Evolutionary conservation across 345 rosid species (phyloP), one percentile per base, ranked within the genome.

Genomic region (Arabidopsis suecica): DNA sequence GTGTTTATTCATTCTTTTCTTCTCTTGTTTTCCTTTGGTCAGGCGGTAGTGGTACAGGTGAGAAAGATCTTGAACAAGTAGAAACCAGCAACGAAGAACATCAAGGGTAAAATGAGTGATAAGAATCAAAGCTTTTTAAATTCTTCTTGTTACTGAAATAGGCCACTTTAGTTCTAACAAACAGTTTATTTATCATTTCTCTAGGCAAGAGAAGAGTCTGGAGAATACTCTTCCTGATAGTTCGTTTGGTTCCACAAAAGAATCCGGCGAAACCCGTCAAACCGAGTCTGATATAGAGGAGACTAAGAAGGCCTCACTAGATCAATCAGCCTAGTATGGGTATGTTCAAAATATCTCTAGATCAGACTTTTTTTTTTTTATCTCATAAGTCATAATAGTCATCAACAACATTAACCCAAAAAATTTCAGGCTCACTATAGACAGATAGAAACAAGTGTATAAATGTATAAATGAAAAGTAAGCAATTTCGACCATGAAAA

Each of bases 141-240:
- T 28, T 44, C 57, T 55, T 44, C 16, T 42, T 54, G 28, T 55
- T 12, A 44, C 47, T 3, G 28, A 37, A 42, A 33, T 53, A 64
- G 3, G 30, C 16, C 25, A n/a, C 54, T 37, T 49, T 41, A 8
- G 54, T 67, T 18, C 67, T 73, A 33, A 74, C 78, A 6, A 9
- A 34, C 9, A 16, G 14, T 28, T 56, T 56, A 5, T 56, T 56
- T 57, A 47, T 56, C 50, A 25, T 36, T 74, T 25, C 23, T 47
- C 23, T 18, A 75, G 73, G 79, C 73, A 67, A 68, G 68, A 75
- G 53, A 67, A 7, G 1, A 41, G 32, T 38, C 30, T 50, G 23
- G 73, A 75, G 79, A 49, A 20, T 66, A 25, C 25, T 48, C 73
- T 38, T 49, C 73, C 73, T 67, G 72, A 74, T 13, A 67, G 68